These are phyloP conservation scores for Metarhizium rileyi DNA, from an alignment of 2,329 filamentous ascomycete genomes.

Conservation along the genomic window DNA sequence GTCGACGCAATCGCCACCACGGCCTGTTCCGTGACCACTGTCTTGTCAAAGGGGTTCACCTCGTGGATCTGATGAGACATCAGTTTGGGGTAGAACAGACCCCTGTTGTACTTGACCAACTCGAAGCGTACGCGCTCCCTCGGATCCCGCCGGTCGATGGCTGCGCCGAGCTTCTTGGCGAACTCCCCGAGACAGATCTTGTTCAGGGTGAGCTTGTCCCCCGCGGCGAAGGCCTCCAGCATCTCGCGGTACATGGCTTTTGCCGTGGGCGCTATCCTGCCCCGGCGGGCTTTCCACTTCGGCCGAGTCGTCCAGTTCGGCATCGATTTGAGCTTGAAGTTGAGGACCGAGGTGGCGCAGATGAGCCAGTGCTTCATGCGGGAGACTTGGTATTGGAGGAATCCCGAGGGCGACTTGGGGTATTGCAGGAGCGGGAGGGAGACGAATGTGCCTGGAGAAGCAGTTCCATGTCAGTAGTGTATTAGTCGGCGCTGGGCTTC, in stretches of 20 bases:
- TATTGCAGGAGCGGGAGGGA: slow-evolving; percentile 29
- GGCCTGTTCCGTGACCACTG: slow-evolving; percentile 35
- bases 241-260: slow-evolving; percentile 51
- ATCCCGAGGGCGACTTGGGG: slow-evolving; percentile 17
- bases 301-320: slow-evolving; percentile 30
- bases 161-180: slow-evolving; percentile 37
- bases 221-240: slow-evolving; percentile 50
- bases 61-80: slow-evolving; percentile 44
- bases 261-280: slow-evolving; percentile 40
- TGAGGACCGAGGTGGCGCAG: slow-evolving; percentile 25
- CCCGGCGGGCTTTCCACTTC: slow-evolving; percentile 32
- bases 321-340: slow-evolving; percentile 36
- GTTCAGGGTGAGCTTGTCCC: slow-evolving; percentile 41
- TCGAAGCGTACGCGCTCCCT: slow-evolving; percentile 42
- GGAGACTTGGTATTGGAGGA: slow-evolving; percentile 28
- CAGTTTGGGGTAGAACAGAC: slow-evolving; percentile 35
- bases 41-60: slow-evolving; percentile 32
- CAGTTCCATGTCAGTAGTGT: not conserved
- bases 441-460: slow-evolving; percentile 37
- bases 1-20: slow-evolving; percentile 50
- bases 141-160: slow-evolving; percentile 41
- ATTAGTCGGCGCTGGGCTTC: not conserved
- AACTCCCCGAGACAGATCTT: slow-evolving; percentile 45
- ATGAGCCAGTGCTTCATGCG: slow-evolving; percentile 25
- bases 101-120: slow-evolving; percentile 38